A percentile compares a stretch with the other conserved stretches of the same genome.
phyloP scores from a whole-genome alignment of 1,139 yeast genomes.

The Debaryomyces sp. region DNA sequence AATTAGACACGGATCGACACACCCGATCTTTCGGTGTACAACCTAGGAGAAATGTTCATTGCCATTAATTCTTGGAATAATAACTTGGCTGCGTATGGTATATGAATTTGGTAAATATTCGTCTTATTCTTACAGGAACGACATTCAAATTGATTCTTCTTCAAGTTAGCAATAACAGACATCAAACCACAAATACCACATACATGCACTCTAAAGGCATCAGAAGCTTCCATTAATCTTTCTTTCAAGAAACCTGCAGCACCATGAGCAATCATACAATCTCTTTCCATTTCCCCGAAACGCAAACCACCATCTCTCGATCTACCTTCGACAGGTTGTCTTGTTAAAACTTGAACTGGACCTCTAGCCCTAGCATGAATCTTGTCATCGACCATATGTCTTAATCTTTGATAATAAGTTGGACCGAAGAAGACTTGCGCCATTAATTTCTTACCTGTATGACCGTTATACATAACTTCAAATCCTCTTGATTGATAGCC shows the following conservation, averaged over 20 bases:
- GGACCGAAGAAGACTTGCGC: conserved; percentile 99
- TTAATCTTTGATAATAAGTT: conserved; percentile 94
- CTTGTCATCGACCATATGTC: conserved; percentile 99
- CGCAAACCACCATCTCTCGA: conserved; percentile 99
- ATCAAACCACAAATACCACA: conserved; percentile 98
- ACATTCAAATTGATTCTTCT: conserved; percentile 97
- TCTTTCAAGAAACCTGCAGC: conserved; percentile 98
- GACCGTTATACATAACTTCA: conserved; percentile 98
- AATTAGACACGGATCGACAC: conserved; percentile 40
- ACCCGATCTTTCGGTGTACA: conserved; percentile 68
- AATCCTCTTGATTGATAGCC: conserved; percentile 99
- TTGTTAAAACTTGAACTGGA: conserved; percentile 95
- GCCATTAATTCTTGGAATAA: conserved; percentile 98
- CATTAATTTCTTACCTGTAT: conserved; percentile 95
- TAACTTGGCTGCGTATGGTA: conserved; percentile 96
- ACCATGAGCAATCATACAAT: conserved; percentile 99
- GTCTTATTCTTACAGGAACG: conserved; percentile 98
- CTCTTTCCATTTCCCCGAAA: conserved; percentile 99
- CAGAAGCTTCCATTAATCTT: conserved; percentile 98
- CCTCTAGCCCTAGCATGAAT: conserved; percentile 99
- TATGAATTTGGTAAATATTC: conserved; percentile 94
- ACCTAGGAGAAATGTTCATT: conserved; percentile 91
- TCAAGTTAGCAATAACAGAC: conserved; percentile 95
- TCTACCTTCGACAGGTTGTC: conserved; percentile 99
- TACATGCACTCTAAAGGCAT: conserved; percentile 96